Conservation (phyloP, 331 rosid species). For the Malus hybrid region DNA sequence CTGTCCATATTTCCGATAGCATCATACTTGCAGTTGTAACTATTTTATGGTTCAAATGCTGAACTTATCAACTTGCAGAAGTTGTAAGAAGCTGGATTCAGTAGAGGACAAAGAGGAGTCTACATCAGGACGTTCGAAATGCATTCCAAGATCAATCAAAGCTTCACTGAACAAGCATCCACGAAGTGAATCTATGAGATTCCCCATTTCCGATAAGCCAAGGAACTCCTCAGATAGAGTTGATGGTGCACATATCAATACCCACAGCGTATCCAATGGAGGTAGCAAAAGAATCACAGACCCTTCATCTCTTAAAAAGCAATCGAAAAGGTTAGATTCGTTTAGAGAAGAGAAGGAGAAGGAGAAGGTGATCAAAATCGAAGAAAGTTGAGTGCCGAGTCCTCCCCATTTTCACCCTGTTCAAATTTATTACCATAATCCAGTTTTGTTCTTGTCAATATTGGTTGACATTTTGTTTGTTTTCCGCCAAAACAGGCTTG, state of each 20-base stretch:
- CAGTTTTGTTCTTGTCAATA: constrained; percentile 2
- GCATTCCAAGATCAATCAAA: constrained; percentile 79
- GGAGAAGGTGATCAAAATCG: constrained; percentile 67
- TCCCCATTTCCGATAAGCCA: constrained; percentile 68
- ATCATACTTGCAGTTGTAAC: background rate
- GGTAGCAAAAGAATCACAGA: constrained; percentile 66
- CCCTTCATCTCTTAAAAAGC: constrained; percentile 38
- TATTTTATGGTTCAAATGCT: background rate
- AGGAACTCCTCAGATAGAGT: constrained; percentile 54
- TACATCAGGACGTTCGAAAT: constrained; percentile 69
- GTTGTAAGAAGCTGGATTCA: constrained; percentile 38
- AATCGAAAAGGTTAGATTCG: constrained; percentile 53
- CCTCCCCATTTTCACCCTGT: constrained; percentile 14
- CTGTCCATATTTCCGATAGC: background rate
- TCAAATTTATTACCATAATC: background rate
- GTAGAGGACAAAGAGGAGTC: constrained; percentile 43
- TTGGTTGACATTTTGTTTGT: constrained; percentile 27
- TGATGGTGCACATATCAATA: constrained; percentile 28
- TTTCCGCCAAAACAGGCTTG: constrained; percentile 61
- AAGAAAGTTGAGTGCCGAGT: constrained; percentile 84
- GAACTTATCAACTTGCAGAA: constrained; percentile 32
- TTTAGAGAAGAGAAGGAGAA: constrained; percentile 59
- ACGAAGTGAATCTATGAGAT: constrained; percentile 64
- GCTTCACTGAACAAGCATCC: constrained; percentile 70
- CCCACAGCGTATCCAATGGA: constrained; percentile 44